Evolutionary conservation across 306 rosid genomes (phyloP).

Genomic region (Citrullus colocynthis): DNA sequence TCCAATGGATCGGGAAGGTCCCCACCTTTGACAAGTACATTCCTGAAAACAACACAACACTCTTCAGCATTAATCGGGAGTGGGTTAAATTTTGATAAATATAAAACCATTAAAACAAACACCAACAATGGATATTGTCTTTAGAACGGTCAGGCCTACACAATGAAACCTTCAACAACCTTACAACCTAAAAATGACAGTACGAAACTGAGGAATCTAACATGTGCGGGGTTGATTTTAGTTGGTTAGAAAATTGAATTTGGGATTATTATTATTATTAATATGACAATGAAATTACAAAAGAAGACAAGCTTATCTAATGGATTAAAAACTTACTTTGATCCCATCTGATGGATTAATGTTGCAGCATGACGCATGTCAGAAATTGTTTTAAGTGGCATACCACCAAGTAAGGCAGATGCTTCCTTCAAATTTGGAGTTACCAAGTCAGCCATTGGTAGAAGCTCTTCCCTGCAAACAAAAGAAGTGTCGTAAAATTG

Average conservation of each 20-base stretch:
- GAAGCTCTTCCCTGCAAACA: slow-evolving; percentile 67
- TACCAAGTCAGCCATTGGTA: slow-evolving; percentile 75
- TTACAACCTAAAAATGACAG: background rate
- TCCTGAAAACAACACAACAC: slow-evolving; percentile 36
- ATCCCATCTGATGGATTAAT: slow-evolving; percentile 62
- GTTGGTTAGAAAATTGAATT: background rate
- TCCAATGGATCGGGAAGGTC: slow-evolving; percentile 75
- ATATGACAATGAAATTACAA: background rate
- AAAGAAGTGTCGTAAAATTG: slow-evolving; percentile 4
- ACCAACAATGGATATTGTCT: background rate
- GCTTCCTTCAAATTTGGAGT: slow-evolving; percentile 95
- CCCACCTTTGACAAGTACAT: slow-evolving; percentile 93
- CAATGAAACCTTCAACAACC: background rate
- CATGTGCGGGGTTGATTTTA: background rate
- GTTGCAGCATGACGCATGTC: slow-evolving; percentile 87
- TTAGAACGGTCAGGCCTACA: background rate
- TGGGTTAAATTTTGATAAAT: background rate
- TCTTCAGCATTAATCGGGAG: background rate
- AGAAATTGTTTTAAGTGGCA: slow-evolving; percentile 55
- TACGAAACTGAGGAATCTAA: background rate
- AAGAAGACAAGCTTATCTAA: background rate
- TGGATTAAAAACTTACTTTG: slow-evolving; percentile 36
- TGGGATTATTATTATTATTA: background rate
- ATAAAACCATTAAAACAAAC: background rate
- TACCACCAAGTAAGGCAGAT: slow-evolving; percentile 58